Percentiles rank a stretch among this genome's conserved stretches.
phyloP scores from a whole-genome alignment of 768 basidiomycete genomes.

The Collybia sordida region DNA sequence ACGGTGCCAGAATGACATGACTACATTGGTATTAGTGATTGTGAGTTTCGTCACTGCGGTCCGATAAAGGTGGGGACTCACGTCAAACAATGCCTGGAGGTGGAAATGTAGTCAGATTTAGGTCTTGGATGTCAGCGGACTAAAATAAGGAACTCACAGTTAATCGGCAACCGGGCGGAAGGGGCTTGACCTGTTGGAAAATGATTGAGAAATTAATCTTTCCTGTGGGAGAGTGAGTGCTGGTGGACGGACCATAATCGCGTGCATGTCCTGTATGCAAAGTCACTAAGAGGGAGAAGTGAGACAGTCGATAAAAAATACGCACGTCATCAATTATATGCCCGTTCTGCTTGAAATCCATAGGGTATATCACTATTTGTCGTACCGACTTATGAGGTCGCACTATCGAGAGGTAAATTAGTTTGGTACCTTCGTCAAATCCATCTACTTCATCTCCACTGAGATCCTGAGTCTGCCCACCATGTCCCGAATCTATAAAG shows the following conservation, averaged over 20 bases:
- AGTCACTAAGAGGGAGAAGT: background rate
- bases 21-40: slow-evolving; percentile 20
- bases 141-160: slow-evolving; percentile 34
- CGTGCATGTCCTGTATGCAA: slow-evolving; percentile 42
- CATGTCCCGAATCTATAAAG: slow-evolving; percentile 82
- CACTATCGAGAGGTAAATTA: background rate
- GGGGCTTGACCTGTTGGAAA: slow-evolving; percentile 34
- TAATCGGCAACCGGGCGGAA: slow-evolving; percentile 50
- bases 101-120: background rate
- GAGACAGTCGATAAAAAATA: slow-evolving; percentile 2
- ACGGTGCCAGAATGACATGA: slow-evolving; percentile 57
- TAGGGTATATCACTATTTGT: slow-evolving; percentile 75
- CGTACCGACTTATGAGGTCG: background rate
- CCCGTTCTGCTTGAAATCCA: slow-evolving; percentile 77
- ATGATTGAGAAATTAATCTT: background rate
- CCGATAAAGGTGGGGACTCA: slow-evolving; percentile 21
- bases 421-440: slow-evolving; percentile 64
- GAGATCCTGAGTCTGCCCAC: slow-evolving; percentile 82
- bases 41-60: background rate
- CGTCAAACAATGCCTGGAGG: slow-evolving; percentile 51
- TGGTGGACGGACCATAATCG: slow-evolving; percentile 38
- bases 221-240: too few species aligned
- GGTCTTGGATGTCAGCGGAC: background rate
- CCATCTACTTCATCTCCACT: slow-evolving; percentile 83
- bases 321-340: slow-evolving; percentile 73